Conservation (phyloP, 2,329 filamentous ascomycete genomes). For the Trichoderma brevicompactum region DNA sequence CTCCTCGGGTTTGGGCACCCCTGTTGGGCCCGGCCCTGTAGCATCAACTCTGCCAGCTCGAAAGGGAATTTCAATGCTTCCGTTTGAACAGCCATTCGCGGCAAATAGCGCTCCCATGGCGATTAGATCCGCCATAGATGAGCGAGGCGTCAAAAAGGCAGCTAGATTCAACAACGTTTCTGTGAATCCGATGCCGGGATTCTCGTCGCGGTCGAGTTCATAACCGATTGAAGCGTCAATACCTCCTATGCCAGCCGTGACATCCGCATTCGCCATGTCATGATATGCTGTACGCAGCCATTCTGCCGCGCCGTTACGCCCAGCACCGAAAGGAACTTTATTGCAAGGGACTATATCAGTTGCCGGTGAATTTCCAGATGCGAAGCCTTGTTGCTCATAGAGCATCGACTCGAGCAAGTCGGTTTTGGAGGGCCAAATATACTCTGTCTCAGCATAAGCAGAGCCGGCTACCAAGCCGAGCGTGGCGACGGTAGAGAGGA, state of each 20-base stretch:
- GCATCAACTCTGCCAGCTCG: constrained; percentile 28
- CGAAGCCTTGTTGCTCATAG: constrained; percentile 30
- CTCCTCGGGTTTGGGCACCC: constrained; percentile 30
- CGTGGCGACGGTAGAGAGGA: background rate
- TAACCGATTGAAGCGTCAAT: constrained; percentile 41
- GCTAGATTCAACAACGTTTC: constrained; percentile 38
- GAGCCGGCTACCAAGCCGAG: constrained; percentile 19
- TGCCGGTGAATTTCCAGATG: constrained; percentile 27
- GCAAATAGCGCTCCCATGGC: constrained; percentile 33
- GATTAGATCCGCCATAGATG: constrained; percentile 36
- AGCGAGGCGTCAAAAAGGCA: constrained; percentile 32
- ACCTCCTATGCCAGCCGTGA: constrained; percentile 36
- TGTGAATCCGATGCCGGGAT: constrained; percentile 40
- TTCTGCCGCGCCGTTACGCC: constrained; percentile 35
- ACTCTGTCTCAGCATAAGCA: constrained; percentile 18
- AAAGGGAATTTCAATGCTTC: constrained; percentile 17
- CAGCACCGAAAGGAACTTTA: constrained; percentile 25
- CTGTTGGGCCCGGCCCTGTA: constrained; percentile 26
- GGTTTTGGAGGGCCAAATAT: constrained; percentile 28
- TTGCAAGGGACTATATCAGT: constrained; percentile 30
- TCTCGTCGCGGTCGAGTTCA: constrained; percentile 39
- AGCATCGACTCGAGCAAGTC: constrained; percentile 30
- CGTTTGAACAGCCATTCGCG: constrained; percentile 23
- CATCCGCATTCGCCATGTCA: constrained; percentile 39
- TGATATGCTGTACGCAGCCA: constrained; percentile 43